Percentiles rank a stretch among this genome's conserved stretches.
Conservation (phyloP, 345 rosid genomes). For the Streptanthus diversifolius region DNA sequence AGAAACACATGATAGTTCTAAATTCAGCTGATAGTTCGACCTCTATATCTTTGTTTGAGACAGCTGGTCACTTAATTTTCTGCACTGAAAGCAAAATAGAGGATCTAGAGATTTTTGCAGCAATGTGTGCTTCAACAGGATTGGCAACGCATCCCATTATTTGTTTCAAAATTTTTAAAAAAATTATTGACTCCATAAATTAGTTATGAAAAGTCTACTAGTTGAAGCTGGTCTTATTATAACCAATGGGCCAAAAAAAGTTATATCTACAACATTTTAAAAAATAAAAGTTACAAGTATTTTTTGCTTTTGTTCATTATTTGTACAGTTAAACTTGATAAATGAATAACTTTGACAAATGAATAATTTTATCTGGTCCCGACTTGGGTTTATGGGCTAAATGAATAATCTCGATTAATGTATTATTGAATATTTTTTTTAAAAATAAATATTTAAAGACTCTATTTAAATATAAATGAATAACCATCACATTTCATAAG, state of each 20-base stretch:
- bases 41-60: not conserved
- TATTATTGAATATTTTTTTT: too few species aligned
- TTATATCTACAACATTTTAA: slow-evolving; percentile 14
- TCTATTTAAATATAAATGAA: too few species aligned
- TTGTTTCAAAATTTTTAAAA: not conserved
- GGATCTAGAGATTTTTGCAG: not conserved
- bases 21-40: not conserved
- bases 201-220: not conserved
- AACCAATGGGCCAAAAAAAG: slow-evolving; percentile 1
- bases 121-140: not conserved
- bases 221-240: slow-evolving; percentile 10
- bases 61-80: not conserved
- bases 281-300: not conserved
- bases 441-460: too few species aligned
- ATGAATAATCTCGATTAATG: too few species aligned
- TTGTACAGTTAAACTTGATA: too few species aligned
- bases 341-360: too few species aligned
- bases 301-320: slow-evolving; percentile 13
- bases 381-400: too few species aligned
- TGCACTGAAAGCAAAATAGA: not conserved
- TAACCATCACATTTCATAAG: too few species aligned
- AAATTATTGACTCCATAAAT: not conserved
- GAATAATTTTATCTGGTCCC: too few species aligned
- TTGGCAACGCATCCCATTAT: not conserved
- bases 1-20: slow-evolving; percentile 6